Evolutionary conservation across 1,284 basidiomycete genomes (phyloP).

Genomic region (Microbotryum saponariae): DNA sequence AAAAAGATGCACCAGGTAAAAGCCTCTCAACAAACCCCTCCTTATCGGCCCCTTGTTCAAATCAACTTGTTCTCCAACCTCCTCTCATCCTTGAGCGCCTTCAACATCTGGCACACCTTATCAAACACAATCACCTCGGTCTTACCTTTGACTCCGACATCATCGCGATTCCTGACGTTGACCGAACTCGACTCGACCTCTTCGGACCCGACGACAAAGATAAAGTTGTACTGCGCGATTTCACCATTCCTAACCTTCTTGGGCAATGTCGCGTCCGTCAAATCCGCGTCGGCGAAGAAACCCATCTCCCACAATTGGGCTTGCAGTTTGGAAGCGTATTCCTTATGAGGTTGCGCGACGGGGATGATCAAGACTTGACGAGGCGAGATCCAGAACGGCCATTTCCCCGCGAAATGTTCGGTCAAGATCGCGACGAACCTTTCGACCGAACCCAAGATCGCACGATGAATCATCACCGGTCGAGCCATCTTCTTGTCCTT

Average conservation of each 20-base stretch:
- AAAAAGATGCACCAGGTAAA: too few species aligned
- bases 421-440: constrained; percentile 96
- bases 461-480: constrained; percentile 98
- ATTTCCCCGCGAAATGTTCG: constrained; percentile 96
- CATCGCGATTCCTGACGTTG: constrained; percentile 90
- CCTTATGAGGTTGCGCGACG: constrained; percentile 79
- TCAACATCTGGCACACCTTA: constrained; percentile 56
- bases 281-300: constrained; percentile 85
- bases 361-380: constrained; percentile 92
- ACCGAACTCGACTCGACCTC: constrained; percentile 78
- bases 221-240: constrained; percentile 92
- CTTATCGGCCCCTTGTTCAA: constrained; percentile 1
- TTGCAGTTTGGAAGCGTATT: constrained; percentile 77
- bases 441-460: constrained; percentile 89
- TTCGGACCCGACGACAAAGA: constrained; percentile 90
- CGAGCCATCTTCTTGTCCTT: constrained; percentile 57
- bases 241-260: constrained; percentile 68
- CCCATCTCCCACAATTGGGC: constrained; percentile 61
- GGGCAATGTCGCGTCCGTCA: constrained; percentile 81
- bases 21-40: too few species aligned
- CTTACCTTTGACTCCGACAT: constrained; percentile 71
- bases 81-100: constrained; percentile 56
- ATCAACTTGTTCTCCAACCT: constrained; percentile 53
- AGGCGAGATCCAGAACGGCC: constrained; percentile 98
- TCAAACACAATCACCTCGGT: constrained; percentile 58